Evolutionary conservation across 1,139 yeast species (phyloP), one percentile per base, ranked within the genome.

Genomic region (Sugiyamaella pinicola): DNA sequence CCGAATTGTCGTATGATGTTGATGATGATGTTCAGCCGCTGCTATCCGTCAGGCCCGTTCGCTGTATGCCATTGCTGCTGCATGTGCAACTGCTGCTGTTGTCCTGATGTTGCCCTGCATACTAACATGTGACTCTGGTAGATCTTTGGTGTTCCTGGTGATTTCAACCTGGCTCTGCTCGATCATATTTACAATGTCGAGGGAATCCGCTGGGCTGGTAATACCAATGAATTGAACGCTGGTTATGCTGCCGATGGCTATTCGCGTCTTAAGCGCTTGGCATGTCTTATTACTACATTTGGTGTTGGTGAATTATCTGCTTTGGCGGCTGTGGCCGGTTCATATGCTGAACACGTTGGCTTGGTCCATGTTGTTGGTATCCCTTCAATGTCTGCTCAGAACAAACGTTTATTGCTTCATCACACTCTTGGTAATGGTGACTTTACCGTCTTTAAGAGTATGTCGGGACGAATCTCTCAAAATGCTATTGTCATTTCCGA

Each of bases 371-470:
- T 84, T 58, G 89, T 84, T 10, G 90, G 89, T 34, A 77, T 81
- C 5, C 83, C 85, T 5, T 76, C 82, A 9, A 71, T 80, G 43
- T 72, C 84, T 13, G 78, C 95, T 22, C 89, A 84, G 68, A 77
- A 85, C 58, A 80, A 84, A 69, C 81, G 80, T 63, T 69, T 81
- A 66, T 71, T 69, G 67, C 70, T 78, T 62, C 83, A 79, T 64
- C 91, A 85, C 72, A 85, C 91, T 50, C 76, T 85, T 65, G 96
- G 95, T 65, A 85, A 87, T 72, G 91, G 93, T 60, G 91, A 85
- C 71, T 87, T 85, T 73, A 82, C 85, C 47, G 93, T 84, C 48
- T 87, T 86, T 78, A 80, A 79, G 71, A 76, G 80, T 68, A 87
- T 87, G 88, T 83, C 88, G 48, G 78, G 81, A 59, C 78, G 82